Percentiles rank a stretch among this genome's conserved stretches.
Conservation (phyloP, 441 rosid species). For the Syzygium malaccense region DNA sequence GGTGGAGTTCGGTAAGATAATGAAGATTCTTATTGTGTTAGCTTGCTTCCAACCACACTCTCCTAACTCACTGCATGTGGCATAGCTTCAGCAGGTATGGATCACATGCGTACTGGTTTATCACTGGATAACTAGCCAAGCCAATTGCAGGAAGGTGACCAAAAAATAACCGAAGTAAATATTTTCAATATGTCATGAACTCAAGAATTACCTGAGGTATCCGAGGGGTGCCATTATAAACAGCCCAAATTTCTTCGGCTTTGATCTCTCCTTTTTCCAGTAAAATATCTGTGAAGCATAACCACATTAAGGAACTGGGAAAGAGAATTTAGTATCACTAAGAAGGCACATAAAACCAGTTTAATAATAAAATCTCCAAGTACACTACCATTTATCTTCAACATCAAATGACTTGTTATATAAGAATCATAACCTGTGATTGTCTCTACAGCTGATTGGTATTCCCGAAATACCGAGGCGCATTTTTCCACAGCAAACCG, state of each 20-base stretch:
- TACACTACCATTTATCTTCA: not conserved
- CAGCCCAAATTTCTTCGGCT: conserved; percentile 82
- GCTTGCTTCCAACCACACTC: no score
- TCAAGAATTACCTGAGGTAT: conserved; percentile 60
- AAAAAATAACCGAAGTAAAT: not conserved
- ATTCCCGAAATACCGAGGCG: conserved; percentile 68
- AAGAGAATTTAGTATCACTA: not conserved
- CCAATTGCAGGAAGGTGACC: not conserved
- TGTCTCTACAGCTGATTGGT: conserved; percentile 82
- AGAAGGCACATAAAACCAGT: not conserved
- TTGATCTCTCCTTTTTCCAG: conserved; percentile 75
- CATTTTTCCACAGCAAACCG: conserved; percentile 79
- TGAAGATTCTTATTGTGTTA: no score
- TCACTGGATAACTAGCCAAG: not conserved
- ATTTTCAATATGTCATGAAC: not conserved
- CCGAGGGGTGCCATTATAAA: conserved; percentile 61
- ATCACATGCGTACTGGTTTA: not conserved
- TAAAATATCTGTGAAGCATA: conserved; percentile 54
- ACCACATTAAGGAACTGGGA: not conserved
- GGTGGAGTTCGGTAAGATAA: no score
- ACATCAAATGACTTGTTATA: not conserved
- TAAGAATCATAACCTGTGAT: conserved; percentile 55
- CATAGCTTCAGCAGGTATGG: not conserved
- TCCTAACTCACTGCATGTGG: not conserved
- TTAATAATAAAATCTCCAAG: not conserved